Percentiles rank a stretch among this genome's conserved stretches.
Conservation (phyloP, 164 flowering plant species). For the Vitis rotundifolia region DNA sequence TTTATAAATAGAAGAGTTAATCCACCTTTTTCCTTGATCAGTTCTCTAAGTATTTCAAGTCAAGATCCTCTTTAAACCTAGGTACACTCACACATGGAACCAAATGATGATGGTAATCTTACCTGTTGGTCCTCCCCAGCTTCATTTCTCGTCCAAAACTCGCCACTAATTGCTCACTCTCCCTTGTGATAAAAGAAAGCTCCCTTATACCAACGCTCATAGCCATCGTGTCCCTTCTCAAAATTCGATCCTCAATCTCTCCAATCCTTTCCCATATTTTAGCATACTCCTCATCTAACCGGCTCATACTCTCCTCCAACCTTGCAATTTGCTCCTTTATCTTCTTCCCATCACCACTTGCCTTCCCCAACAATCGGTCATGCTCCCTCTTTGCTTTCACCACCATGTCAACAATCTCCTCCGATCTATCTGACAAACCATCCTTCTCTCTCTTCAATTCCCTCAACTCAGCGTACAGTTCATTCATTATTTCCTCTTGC, state of each 20-base stretch:
- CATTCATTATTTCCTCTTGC: slow-evolving; percentile 50
- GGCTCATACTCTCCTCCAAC: slow-evolving; percentile 35
- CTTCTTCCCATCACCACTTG: slow-evolving; percentile 19
- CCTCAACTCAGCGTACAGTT: slow-evolving; percentile 42
- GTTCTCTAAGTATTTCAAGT: neutral
- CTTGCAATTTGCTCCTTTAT: slow-evolving; percentile 35
- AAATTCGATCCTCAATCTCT: slow-evolving; percentile 68
- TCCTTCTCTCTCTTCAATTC: slow-evolving; percentile 42
- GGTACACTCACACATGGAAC: neutral
- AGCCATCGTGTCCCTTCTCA: slow-evolving; percentile 59
- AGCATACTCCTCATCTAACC: slow-evolving; percentile 53
- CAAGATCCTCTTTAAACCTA: neutral
- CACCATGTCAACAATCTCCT: slow-evolving; percentile 28
- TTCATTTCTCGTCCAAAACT: slow-evolving; percentile 44
- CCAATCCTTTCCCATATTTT: slow-evolving; percentile 55
- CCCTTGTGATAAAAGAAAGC: slow-evolving; percentile 68
- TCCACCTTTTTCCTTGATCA: too few relatives aligned
- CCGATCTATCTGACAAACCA: slow-evolving; percentile 34
- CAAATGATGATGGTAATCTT: slow-evolving; percentile 1
- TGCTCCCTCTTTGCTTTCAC: slow-evolving; percentile 29
- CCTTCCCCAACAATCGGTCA: slow-evolving; percentile 33
- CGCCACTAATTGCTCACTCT: slow-evolving; percentile 69
- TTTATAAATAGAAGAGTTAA: too few relatives aligned
- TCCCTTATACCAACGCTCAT: slow-evolving; percentile 72
- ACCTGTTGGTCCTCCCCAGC: slow-evolving; percentile 44